Base-by-base conservation (phyloP, 192 early-diverging fungal species). In the Chytriomyces confervae region DNA sequence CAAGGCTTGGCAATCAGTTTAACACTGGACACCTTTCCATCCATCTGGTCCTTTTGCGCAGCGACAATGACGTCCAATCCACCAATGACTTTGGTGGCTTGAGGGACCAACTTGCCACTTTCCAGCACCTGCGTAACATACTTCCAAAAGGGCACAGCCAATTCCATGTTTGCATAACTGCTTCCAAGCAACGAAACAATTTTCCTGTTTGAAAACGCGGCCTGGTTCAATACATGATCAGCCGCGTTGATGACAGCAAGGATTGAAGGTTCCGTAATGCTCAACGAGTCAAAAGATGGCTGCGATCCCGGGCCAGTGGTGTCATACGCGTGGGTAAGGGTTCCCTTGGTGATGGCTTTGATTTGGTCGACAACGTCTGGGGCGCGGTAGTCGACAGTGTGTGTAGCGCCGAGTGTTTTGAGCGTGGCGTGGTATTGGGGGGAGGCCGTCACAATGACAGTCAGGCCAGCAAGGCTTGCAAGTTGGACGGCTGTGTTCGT, bases 341-440 rank as follows among this genome's bases (percentile, higher is more conserved):
- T 50, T 5, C 49, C 67, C 16, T 51, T 23, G 20, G 50, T 36
- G 44, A 65, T 13, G 67, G 66, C 16, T 16, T 16, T 16, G 68
- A 77, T 77, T 44, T 77, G 36, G 2, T 29, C 6, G 50, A 77
- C 76, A 24, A 77, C 76, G 67, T 77, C 66, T 13, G 76, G 6
- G 46, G 36, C 76, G 23, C 45, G 18, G 66, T 78, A 78, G 70
- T 78, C 77, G 57, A 78, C 23, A 9, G 60, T 44, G 46, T 75
- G 20, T 53, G 29, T 36, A n/a, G 77, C 77, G 69, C 77, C 77
- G 29, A 72, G 49, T 1, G 77, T n/a, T n/a, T 50, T 46, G 43
- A 78, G 16, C 43, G 9, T 4, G 69, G 61, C 77, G 51, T 60
- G 57, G 68, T 78, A 61, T 18, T 74, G 20, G 16, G 67, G 43